Conservation (phyloP, 1,284 basidiomycete species). For the Boletellus deceptivus region DNA sequence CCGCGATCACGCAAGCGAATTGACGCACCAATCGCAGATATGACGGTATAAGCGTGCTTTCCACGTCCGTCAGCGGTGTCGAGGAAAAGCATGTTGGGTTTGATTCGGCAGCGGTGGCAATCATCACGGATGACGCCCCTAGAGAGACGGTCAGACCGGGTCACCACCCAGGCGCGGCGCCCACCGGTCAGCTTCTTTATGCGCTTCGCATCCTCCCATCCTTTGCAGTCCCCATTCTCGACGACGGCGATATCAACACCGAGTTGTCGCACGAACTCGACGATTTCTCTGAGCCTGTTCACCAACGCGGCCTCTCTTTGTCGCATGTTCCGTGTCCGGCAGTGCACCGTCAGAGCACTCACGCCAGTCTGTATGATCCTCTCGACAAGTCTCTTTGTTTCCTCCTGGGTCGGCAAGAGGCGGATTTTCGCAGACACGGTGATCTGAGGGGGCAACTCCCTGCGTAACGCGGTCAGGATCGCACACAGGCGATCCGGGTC, state of each 20-base stretch:
- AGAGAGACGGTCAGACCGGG: slow-evolving; percentile 3
- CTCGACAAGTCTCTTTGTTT: slow-evolving; percentile 85
- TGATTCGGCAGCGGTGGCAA: slow-evolving; percentile 90
- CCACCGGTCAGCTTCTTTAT: slow-evolving; percentile 75
- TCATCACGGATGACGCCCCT: slow-evolving; percentile 94
- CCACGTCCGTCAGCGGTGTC: slow-evolving; percentile 66
- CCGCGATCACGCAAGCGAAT: neutral
- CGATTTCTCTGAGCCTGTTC: slow-evolving; percentile 80
- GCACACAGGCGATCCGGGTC: slow-evolving; percentile 89
- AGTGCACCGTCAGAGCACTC: slow-evolving; percentile 90
- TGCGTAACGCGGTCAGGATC: slow-evolving; percentile 77
- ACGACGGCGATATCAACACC: slow-evolving; percentile 79
- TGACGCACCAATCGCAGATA: slow-evolving; percentile 72
- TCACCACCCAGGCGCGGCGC: slow-evolving; percentile 7
- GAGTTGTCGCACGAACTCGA: slow-evolving; percentile 71
- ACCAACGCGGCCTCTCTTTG: slow-evolving; percentile 79
- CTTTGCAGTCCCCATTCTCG: slow-evolving; percentile 92
- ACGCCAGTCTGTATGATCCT: slow-evolving; percentile 88
- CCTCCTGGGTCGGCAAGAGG: slow-evolving; percentile 81
- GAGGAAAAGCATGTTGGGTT: slow-evolving; percentile 88
- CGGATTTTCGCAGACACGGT: slow-evolving; percentile 93
- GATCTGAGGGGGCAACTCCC: slow-evolving; percentile 72
- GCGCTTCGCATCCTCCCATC: slow-evolving; percentile 74
- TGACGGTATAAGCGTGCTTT: slow-evolving; percentile 69
- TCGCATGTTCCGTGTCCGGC: slow-evolving; percentile 92